phyloP scores from a whole-genome alignment of 495 filamentous ascomycete species.

The Xylaria palmicola region DNA sequence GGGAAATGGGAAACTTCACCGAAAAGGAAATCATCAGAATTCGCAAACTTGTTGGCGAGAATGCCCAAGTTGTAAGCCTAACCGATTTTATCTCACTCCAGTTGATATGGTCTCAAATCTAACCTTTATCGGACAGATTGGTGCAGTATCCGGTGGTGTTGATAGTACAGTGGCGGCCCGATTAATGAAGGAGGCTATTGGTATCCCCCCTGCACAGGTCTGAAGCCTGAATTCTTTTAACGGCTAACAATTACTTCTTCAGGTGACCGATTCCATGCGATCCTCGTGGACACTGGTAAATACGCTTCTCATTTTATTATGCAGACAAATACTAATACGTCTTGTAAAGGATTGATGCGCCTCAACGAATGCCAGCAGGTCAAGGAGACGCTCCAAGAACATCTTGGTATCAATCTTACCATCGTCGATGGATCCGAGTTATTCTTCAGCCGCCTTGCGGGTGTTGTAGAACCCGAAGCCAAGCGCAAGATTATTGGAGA shows the following conservation, averaged over 20 bases:
- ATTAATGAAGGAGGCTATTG: slow-evolving; percentile 56
- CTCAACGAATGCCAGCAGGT: slow-evolving; percentile 81
- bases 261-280: slow-evolving; percentile 83
- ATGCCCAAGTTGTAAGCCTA: slow-evolving; percentile 73
- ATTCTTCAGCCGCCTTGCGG: slow-evolving; percentile 74
- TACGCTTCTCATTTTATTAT: background rate
- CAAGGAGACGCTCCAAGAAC: slow-evolving; percentile 68
- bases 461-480: slow-evolving; percentile 77
- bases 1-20: slow-evolving; percentile 81
- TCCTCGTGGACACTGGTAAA: slow-evolving; percentile 73
- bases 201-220: background rate
- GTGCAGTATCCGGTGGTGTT: slow-evolving; percentile 70
- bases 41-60: slow-evolving; percentile 70
- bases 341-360: slow-evolving; percentile 57
- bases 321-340: slow-evolving; percentile 3
- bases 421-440: slow-evolving; percentile 76
- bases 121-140: slow-evolving; percentile 6
- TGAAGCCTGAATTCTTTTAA: background rate
- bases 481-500: slow-evolving; percentile 93
- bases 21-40: slow-evolving; percentile 77
- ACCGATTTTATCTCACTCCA: slow-evolving; percentile 48
- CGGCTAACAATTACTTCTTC: background rate
- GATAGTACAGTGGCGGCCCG: slow-evolving; percentile 88
- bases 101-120: background rate
- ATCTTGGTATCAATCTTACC: slow-evolving; percentile 86